Evolutionary conservation across 1,139 yeast species (phyloP).

Genomic region (Geotrichum aggregatum): DNA sequence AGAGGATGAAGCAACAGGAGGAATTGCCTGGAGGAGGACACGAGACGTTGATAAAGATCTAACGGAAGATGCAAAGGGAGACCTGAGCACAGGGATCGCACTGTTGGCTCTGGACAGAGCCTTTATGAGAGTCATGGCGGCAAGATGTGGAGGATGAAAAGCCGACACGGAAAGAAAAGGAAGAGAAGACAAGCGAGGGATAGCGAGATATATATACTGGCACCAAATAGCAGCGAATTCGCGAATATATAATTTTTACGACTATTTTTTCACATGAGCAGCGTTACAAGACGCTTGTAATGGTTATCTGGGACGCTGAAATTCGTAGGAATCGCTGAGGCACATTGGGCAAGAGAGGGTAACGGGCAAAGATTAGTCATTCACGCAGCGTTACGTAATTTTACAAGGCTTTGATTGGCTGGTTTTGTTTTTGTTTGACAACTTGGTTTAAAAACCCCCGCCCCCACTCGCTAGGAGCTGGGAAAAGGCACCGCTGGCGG

Average conservation of each 20-base stretch:
- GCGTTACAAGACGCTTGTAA: background rate
- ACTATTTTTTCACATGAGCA: background rate
- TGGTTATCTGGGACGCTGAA: background rate
- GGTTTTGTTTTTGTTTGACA: background rate
- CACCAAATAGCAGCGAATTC: too few species aligned
- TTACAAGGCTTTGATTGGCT: background rate
- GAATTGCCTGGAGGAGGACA: background rate
- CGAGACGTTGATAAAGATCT: slow-evolving; percentile 13
- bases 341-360: too few species aligned
- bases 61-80: background rate
- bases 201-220: background rate
- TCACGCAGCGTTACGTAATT: background rate
- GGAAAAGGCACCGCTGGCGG: background rate
- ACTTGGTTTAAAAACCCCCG: too few species aligned
- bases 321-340: too few species aligned
- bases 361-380: slow-evolving; percentile 5
- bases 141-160: background rate
- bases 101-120: slow-evolving; percentile 11
- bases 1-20: background rate
- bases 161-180: background rate
- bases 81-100: background rate
- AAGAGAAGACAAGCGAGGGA: background rate
- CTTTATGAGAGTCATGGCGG: slow-evolving; percentile 2
- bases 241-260: too few species aligned
- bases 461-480: too few species aligned